A percentile compares a stretch with the other conserved stretches of the same genome.
These are phyloP conservation scores for Iberis amara DNA, from an alignment of 441 rosid genomes.

Conservation along the genomic window DNA sequence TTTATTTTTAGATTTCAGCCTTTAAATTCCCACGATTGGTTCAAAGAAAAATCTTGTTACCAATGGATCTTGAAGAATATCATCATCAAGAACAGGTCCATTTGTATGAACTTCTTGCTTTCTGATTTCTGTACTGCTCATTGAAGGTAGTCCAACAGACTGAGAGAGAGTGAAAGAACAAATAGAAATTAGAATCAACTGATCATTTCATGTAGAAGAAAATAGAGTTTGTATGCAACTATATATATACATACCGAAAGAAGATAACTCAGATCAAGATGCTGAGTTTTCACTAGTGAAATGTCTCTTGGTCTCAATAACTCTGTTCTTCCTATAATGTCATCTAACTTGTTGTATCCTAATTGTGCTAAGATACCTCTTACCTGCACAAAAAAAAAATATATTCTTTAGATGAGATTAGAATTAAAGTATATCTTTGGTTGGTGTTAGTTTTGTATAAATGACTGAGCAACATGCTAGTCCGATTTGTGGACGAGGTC, in stretches of 20 bases:
- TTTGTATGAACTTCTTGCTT: conserved; percentile 83
- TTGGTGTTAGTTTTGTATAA: too few relatives aligned
- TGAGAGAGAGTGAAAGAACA: conserved; percentile 24
- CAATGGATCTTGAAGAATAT: conserved; percentile 77
- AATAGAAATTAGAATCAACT: neutral
- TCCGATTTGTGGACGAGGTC: too few relatives aligned
- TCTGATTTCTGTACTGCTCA: conserved; percentile 88
- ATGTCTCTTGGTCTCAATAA: conserved; percentile 75
- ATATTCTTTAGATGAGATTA: conserved; percentile 10
- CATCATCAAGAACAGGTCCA: conserved; percentile 82
- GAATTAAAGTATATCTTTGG: neutral
- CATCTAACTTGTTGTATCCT: conserved; percentile 87
- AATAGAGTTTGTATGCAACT: neutral
- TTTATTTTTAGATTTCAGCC: too few relatives aligned
- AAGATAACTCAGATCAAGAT: conserved; percentile 79
- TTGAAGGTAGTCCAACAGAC: conserved; percentile 78
- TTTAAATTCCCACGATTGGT: too few relatives aligned
- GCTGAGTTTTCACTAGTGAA: conserved; percentile 94
- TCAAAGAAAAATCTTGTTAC: conserved; percentile 32
- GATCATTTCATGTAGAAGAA: neutral
- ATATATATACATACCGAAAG: conserved; percentile 42
- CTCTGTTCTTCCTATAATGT: conserved; percentile 79
- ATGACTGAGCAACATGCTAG: too few relatives aligned
- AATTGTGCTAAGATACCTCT: conserved; percentile 89
- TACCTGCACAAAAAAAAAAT: conserved; percentile 39